Conservation (phyloP, 2,329 filamentous ascomycete species). For the Penicillium hordei region DNA sequence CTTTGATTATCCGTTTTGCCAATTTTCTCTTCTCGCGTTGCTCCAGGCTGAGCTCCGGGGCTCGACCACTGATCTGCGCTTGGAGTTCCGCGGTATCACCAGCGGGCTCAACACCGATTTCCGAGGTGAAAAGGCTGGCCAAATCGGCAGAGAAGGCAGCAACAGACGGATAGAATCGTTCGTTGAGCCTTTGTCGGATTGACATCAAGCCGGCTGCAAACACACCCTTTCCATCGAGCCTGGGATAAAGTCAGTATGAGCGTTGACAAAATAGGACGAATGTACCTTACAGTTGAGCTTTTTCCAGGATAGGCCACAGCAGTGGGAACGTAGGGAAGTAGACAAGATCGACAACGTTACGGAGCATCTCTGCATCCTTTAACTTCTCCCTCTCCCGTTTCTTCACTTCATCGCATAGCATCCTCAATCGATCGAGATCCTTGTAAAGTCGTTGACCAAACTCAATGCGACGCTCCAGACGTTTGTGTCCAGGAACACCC, state of each 20-base stretch:
- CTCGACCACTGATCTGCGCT: conserved; percentile 52
- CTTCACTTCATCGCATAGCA: conserved; percentile 69
- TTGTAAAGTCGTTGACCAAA: conserved; percentile 67
- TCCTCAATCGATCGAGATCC: conserved; percentile 74
- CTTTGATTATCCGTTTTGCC: conserved; percentile 86
- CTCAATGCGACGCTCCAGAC: conserved; percentile 78
- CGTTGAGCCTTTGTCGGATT: conserved; percentile 54
- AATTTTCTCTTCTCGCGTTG: conserved; percentile 78
- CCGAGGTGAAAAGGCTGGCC: conserved; percentile 55
- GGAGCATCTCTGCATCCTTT: conserved; percentile 71
- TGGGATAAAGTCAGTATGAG: conserved; percentile 24
- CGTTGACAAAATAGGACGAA: neutral
- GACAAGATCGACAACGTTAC: conserved; percentile 77
- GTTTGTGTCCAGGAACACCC: conserved; percentile 77
- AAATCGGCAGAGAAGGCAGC: conserved; percentile 61
- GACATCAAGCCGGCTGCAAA: conserved; percentile 56
- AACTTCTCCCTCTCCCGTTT: conserved; percentile 76
- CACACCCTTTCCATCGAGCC: conserved; percentile 53
- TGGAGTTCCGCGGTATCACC: conserved; percentile 49
- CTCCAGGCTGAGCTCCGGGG: conserved; percentile 55
- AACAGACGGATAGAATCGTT: conserved; percentile 61
- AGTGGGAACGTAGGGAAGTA: conserved; percentile 86
- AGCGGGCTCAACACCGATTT: conserved; percentile 52
- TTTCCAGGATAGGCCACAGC: conserved; percentile 74
- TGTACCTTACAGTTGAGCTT: conserved; percentile 71